Base-by-base conservation (phyloP, 768 basidiomycete species). In the Suillus clintonianus region DNA sequence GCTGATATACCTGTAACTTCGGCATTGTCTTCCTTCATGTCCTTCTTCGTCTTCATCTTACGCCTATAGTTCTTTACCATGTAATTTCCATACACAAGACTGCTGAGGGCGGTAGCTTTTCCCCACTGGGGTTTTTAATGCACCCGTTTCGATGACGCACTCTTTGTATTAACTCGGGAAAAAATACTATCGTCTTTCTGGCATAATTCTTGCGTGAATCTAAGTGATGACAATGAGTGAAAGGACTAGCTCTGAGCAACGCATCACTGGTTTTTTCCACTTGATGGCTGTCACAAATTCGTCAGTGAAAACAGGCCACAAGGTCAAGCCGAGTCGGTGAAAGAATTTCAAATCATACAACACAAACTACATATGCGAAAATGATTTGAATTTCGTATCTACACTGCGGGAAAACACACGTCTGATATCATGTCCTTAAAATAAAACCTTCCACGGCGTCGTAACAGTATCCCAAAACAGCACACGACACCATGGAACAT, bases 101-200 rank as follows among this genome's bases (percentile, higher is more conserved):
- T 64, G 61, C 54, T 57, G 64, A 64, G 64, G 64, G 61, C 56
- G 64, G 64, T 64, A 64, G 64, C 64, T 64, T 64, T 64, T 64
- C 64, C 64, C 64, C 60, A 47, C 53, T 27, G 64, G 64, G 64
- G 64, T 64, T 64, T 64, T 64, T 64, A 24, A 64, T 13, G 64
- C 64, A 64, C 64, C 64, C 64, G 50, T 62, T 41, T 27, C 15
- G 17, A 62, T 62, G 64, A 64, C 9, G 64, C 61, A 57, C 36
- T 64, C 56, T 27, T 19, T 27, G 56, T 57, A 24, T 57, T 11
- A 57, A 41, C 5, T 57, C 39, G 56, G 56, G 37, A 57, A 57
- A 57, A 57, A 57, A 56, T 19, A 32, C 19, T 13, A 27, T 5
- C 13, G 13, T 27, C 9, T 57, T 57, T 41, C 11, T 13, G 11